Percentiles rank a stretch among this genome's conserved stretches.
Conservation (phyloP, 2,329 filamentous ascomycete species). For the Fusarium irregulare region DNA sequence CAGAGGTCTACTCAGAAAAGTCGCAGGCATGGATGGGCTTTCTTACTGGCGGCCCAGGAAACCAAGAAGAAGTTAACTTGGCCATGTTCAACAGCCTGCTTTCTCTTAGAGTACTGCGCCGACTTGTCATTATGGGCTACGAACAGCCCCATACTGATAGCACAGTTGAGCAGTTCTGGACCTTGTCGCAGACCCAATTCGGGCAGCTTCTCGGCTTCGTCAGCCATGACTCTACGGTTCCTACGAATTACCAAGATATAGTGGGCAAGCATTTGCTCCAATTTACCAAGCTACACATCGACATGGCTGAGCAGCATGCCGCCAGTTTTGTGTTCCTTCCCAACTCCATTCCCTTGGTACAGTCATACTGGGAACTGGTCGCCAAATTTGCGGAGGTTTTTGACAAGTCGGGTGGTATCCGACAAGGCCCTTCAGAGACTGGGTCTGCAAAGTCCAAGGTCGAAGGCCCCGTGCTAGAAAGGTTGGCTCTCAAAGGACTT, state of each 20-base stretch:
- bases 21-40: conserved; percentile 75
- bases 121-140: conserved; percentile 83
- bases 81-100: conserved; percentile 82
- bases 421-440: conserved; percentile 55
- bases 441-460: conserved; percentile 60
- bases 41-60: conserved; percentile 67
- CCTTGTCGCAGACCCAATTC: conserved; percentile 79
- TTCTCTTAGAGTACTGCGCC: conserved; percentile 81
- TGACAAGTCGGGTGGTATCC: conserved; percentile 68
- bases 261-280: conserved; percentile 91
- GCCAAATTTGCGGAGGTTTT: conserved; percentile 81
- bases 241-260: conserved; percentile 66
- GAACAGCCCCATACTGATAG: conserved; percentile 84
- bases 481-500: conserved; percentile 83
- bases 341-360: conserved; percentile 79
- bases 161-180: conserved; percentile 84
- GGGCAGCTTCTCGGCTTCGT: conserved; percentile 77
- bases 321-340: conserved; percentile 86
- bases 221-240: conserved; percentile 64
- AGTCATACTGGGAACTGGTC: conserved; percentile 87
- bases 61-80: conserved; percentile 68
- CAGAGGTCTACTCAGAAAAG: conserved; percentile 80
- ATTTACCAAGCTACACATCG: conserved; percentile 89
- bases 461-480: conserved; percentile 77
- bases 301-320: conserved; percentile 83